phyloP scores from a whole-genome alignment of 164 flowering plant species.

The Nymphaea thermarum region DNA sequence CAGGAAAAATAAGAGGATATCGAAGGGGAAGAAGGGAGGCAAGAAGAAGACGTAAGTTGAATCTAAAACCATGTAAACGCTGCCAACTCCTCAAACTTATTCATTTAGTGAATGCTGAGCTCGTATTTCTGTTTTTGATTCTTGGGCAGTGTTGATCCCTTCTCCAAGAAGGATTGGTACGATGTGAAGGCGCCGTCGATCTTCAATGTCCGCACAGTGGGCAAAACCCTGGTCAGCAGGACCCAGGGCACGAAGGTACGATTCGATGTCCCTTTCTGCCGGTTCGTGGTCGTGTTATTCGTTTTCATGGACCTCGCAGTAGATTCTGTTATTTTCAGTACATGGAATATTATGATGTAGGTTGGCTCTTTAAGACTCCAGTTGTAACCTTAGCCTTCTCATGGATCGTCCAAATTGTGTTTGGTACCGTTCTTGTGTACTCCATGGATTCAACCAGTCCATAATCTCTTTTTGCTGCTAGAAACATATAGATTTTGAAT shows the following conservation, averaged over 20 bases:
- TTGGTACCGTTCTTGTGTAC: no score
- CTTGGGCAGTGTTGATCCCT: conserved; percentile 54
- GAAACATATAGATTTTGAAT: no score
- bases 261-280: not conserved
- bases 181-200: conserved; percentile 76
- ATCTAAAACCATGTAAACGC: not conserved
- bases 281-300: not conserved
- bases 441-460: no score
- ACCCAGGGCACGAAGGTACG: conserved; percentile 93
- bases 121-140: not conserved
- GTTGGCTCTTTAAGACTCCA: no score
- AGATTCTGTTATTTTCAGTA: no score
- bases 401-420: no score
- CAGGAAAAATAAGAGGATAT: conserved; percentile 96
- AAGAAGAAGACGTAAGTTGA: conserved; percentile 86
- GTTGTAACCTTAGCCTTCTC: no score
- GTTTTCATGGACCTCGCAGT: no score
- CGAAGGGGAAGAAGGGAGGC: conserved; percentile 93
- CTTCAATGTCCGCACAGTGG: conserved; percentile 47
- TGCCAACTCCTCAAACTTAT: not conserved
- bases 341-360: no score
- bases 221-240: conserved; percentile 79
- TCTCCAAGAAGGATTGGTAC: conserved; percentile 90
- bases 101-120: not conserved
- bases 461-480: no score